These are phyloP conservation scores for Rutstroemia sp. DNA, from an alignment of 2,329 filamentous ascomycete species.

Conservation along the genomic window DNA sequence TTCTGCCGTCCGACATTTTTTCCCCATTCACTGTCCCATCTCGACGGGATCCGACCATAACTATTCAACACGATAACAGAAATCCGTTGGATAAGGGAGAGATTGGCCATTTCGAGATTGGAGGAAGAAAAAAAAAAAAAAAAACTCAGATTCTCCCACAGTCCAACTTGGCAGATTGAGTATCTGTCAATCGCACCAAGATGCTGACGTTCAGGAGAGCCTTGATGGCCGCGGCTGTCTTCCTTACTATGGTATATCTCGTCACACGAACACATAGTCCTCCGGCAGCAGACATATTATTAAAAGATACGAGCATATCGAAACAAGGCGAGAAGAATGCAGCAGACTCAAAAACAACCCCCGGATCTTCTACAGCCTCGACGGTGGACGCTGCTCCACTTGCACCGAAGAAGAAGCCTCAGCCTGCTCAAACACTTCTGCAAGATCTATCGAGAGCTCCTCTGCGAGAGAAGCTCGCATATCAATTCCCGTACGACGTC, in stretches of 20 bases:
- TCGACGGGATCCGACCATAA: neutral
- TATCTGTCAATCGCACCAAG: constrained; percentile 23
- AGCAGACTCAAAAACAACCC: neutral
- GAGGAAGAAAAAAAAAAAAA: no score
- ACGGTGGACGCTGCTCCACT: constrained; percentile 10
- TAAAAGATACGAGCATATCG: neutral
- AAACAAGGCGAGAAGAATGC: constrained; percentile 1
- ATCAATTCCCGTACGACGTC: constrained; percentile 90
- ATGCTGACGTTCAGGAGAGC: constrained; percentile 80
- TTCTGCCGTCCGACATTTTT: neutral
- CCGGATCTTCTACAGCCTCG: constrained; percentile 9
- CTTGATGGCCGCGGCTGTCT: constrained; percentile 60
- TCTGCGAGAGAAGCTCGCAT: constrained; percentile 73
- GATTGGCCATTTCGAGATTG: neutral
- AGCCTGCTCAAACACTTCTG: constrained; percentile 19
- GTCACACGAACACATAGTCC: constrained; percentile 51
- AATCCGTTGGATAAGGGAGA: neutral
- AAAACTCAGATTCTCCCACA: no score
- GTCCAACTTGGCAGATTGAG: constrained; percentile 1
- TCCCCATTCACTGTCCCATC: neutral
- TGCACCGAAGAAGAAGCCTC: constrained; percentile 14
- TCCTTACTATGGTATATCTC: constrained; percentile 64
- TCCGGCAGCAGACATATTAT: constrained; percentile 6
- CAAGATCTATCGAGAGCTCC: constrained; percentile 63
- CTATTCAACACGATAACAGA: neutral